A percentile compares a stretch with the other conserved stretches of the same genome.
Conservation (phyloP, 31 red algal genomes). For the Odonthalia washingtoniensis region DNA sequence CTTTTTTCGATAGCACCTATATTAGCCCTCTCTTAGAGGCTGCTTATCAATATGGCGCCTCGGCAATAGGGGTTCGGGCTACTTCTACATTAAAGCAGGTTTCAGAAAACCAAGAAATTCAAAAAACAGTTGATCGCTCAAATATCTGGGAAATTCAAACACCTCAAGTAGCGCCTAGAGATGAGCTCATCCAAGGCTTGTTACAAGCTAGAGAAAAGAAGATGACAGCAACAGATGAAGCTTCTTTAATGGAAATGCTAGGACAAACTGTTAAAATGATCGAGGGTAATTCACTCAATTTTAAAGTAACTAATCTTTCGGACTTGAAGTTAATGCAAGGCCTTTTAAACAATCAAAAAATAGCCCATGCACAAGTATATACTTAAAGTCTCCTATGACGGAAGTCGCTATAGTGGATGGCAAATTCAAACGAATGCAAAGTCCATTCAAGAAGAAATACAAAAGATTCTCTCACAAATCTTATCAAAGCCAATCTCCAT, state of each 20-base stretch:
- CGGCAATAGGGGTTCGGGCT: background rate
- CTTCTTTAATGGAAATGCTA: background rate
- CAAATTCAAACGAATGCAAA: slow-evolving; percentile 70
- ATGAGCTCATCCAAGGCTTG: slow-evolving; percentile 1
- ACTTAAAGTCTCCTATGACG: slow-evolving; percentile 84
- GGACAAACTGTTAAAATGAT: slow-evolving; percentile 6
- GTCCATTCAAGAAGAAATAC: slow-evolving; percentile 84
- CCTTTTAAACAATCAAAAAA: background rate
- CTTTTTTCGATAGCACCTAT: background rate
- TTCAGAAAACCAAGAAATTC: slow-evolving; percentile 1
- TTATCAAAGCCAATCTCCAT: slow-evolving; percentile 60
- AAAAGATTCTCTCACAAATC: slow-evolving; percentile 55
- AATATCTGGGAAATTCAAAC: slow-evolving; percentile 14
- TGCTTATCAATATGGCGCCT: background rate
- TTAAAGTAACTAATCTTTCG: slow-evolving; percentile 2
- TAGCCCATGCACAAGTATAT: background rate
- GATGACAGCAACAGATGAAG: slow-evolving; percentile 1
- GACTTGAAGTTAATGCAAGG: slow-evolving; percentile 6
- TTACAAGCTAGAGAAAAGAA: background rate
- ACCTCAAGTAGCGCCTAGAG: background rate
- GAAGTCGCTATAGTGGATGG: slow-evolving; percentile 87
- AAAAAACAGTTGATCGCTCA: background rate
- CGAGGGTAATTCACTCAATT: background rate
- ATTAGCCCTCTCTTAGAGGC: slow-evolving; percentile 10
- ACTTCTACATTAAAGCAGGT: background rate